phyloP scores from a whole-genome alignment of 2,329 filamentous ascomycete species.

The Fusarium buxicola region DNA sequence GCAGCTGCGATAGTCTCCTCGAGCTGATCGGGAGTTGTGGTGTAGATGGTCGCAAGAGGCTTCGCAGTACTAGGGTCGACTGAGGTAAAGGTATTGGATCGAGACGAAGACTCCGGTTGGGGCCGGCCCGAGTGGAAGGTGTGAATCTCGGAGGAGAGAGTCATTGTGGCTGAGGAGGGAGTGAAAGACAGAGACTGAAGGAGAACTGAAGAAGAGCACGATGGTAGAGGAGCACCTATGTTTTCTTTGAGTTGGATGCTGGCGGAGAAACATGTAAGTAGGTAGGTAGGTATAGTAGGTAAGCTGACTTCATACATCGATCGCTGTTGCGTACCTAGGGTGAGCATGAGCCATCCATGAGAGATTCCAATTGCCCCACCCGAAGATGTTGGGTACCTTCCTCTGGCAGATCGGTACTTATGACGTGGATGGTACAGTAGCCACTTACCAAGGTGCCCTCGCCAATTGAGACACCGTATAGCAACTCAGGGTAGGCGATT shows the following conservation, averaged over 20 bases:
- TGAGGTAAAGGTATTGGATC: constrained; percentile 74
- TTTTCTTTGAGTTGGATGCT: constrained; percentile 5
- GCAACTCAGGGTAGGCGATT: too few species aligned
- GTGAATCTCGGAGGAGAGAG: constrained; percentile 58
- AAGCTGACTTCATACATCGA: constrained; percentile 11
- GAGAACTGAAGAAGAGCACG: background rate
- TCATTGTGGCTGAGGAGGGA: constrained; percentile 46
- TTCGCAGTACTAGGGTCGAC: constrained; percentile 79
- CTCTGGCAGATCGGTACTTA: constrained; percentile 26
- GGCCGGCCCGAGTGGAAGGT: constrained; percentile 81
- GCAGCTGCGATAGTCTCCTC: constrained; percentile 79
- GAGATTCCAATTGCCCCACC: constrained; percentile 13
- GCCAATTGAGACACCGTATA: background rate
- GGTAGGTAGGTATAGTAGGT: constrained; percentile 6
- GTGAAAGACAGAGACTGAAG: background rate
- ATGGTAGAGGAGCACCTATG: constrained; percentile 2
- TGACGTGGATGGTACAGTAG: constrained; percentile 1
- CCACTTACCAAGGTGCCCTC: constrained; percentile 24
- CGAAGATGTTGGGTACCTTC: constrained; percentile 24
- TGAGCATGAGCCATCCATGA: constrained; percentile 10
- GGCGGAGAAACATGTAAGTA: background rate
- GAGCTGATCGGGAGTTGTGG: constrained; percentile 74
- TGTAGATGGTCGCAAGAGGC: constrained; percentile 77
- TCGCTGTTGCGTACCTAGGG: constrained; percentile 4
- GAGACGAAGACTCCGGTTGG: constrained; percentile 67